A percentile compares a stretch with the other conserved stretches of the same genome.
Conservation (phyloP, 2,329 filamentous ascomycete species). For the Pezizomycotina sp. region DNA sequence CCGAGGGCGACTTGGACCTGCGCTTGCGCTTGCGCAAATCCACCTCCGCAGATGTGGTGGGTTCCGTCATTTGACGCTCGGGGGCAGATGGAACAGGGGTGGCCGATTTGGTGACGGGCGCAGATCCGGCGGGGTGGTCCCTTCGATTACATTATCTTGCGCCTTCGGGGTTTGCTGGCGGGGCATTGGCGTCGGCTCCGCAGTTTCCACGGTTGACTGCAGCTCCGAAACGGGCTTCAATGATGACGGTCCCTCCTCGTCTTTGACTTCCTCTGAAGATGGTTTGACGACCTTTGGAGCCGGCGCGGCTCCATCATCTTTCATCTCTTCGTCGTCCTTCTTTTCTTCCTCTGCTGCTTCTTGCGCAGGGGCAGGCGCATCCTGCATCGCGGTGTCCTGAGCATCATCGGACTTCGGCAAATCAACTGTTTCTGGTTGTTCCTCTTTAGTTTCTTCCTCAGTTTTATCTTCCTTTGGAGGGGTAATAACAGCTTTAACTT, state of each 20-base stretch:
- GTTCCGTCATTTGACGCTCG: slow-evolving; percentile 12
- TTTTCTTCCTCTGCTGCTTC: slow-evolving; percentile 14
- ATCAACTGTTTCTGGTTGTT: slow-evolving; percentile 9
- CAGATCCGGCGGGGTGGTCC: slow-evolving; percentile 11
- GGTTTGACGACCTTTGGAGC: slow-evolving; percentile 1
- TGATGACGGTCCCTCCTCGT: slow-evolving; percentile 3
- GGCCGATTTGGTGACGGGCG: no score
- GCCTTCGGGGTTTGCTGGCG: slow-evolving; percentile 11
- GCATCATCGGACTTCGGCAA: slow-evolving; percentile 9
- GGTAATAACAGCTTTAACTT: slow-evolving; percentile 4
- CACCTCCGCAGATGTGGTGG: slow-evolving; percentile 11
- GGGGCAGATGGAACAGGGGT: slow-evolving; percentile 13
- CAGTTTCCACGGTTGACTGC: slow-evolving; percentile 10
- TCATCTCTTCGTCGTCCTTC: slow-evolving; percentile 20
- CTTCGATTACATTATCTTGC: slow-evolving; percentile 21
- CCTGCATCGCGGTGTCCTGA: neutral
- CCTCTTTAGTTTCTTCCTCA: slow-evolving; percentile 15
- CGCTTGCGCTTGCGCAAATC: slow-evolving; percentile 11
- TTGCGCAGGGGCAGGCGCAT: slow-evolving; percentile 20
- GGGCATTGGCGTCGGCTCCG: slow-evolving; percentile 6
- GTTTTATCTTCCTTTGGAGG: slow-evolving; percentile 12
- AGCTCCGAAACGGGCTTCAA: slow-evolving; percentile 4
- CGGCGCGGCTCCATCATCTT: slow-evolving; percentile 18
- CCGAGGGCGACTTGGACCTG: slow-evolving; percentile 14
- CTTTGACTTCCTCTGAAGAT: neutral